Evolutionary conservation across 2,329 filamentous ascomycete species (phyloP).

Genomic region (Xylariaceae sp.): DNA sequence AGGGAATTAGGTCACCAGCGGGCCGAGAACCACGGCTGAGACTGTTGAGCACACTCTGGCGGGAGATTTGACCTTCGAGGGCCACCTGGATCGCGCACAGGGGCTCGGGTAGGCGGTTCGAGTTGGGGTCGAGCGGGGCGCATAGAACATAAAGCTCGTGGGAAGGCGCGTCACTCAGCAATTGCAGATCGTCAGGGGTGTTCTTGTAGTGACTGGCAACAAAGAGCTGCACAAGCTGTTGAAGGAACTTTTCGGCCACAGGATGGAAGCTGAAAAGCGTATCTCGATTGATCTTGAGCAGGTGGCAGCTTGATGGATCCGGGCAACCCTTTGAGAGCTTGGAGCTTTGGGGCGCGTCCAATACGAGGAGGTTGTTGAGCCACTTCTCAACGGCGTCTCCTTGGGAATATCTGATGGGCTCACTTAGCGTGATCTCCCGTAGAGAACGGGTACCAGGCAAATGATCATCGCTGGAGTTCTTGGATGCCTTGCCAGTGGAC

Average conservation of each 20-base stretch:
- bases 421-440: constrained; percentile 84
- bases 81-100: constrained; percentile 93
- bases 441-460: constrained; percentile 68
- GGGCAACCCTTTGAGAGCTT: constrained; percentile 75
- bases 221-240: constrained; percentile 97
- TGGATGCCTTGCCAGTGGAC: constrained; percentile 67
- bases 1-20: constrained; percentile 90
- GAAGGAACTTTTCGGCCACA: constrained; percentile 92
- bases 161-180: constrained; percentile 96
- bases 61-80: constrained; percentile 90
- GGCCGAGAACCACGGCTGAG: constrained; percentile 84
- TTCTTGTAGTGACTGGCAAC: constrained; percentile 98
- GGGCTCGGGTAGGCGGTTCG: constrained; percentile 79
- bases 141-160: constrained; percentile 95
- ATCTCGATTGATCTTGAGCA: constrained; percentile 91
- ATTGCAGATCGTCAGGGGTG: constrained; percentile 92
- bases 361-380: constrained; percentile 88
- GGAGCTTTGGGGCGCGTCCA: constrained; percentile 83
- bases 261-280: constrained; percentile 97
- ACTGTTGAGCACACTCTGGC: constrained; percentile 84
- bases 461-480: constrained; percentile 51
- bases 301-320: constrained; percentile 84
- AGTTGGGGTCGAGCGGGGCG: constrained; percentile 68
- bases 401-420: constrained; percentile 90
- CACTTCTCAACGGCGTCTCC: constrained; percentile 92